Percentiles rank a stretch among this genome's conserved stretches.
These are phyloP conservation scores for Xylariaceae sp. DNA, from an alignment of 2,329 filamentous ascomycete species.

Conservation along the genomic window DNA sequence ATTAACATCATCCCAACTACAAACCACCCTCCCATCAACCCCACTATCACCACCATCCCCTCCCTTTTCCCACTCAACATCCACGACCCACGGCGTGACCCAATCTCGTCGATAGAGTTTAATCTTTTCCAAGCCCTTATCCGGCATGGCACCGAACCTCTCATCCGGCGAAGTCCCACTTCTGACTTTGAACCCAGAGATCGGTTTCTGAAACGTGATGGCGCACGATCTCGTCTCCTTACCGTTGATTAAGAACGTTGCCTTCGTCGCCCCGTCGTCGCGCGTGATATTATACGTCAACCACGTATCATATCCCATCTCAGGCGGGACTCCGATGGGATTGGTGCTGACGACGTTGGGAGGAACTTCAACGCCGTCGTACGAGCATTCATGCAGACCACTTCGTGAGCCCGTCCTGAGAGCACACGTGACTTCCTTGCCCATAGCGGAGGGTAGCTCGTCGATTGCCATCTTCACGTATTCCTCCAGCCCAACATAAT, in stretches of 20 bases:
- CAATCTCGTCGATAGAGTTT: constrained; percentile 81
- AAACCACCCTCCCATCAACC: constrained; percentile 65
- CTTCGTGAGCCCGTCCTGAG: constrained; percentile 36
- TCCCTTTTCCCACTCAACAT: constrained; percentile 59
- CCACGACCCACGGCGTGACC: constrained; percentile 71
- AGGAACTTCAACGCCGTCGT: constrained; percentile 55
- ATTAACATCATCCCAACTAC: constrained; percentile 87
- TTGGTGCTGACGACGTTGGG: constrained; percentile 58
- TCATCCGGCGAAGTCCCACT: constrained; percentile 57
- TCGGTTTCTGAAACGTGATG: constrained; percentile 64
- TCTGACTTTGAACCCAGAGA: constrained; percentile 61
- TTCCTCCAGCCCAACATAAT: constrained; percentile 62
- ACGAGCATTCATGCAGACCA: constrained; percentile 65
- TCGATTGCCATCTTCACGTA: constrained; percentile 65
- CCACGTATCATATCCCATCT: constrained; percentile 51
- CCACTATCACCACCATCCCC: constrained; percentile 28
- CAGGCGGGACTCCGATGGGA: constrained; percentile 37
- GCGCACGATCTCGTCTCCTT: constrained; percentile 76
- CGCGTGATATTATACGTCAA: constrained; percentile 60
- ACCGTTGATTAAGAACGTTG: constrained; percentile 64
- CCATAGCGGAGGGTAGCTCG: constrained; percentile 66
- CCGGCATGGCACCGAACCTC: constrained; percentile 61
- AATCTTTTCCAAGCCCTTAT: constrained; percentile 62
- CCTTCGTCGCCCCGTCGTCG: constrained; percentile 40
- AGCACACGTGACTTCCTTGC: constrained; percentile 54